Conservation (phyloP, 352 stramenopile species). For the Pythium plurisporium region DNA sequence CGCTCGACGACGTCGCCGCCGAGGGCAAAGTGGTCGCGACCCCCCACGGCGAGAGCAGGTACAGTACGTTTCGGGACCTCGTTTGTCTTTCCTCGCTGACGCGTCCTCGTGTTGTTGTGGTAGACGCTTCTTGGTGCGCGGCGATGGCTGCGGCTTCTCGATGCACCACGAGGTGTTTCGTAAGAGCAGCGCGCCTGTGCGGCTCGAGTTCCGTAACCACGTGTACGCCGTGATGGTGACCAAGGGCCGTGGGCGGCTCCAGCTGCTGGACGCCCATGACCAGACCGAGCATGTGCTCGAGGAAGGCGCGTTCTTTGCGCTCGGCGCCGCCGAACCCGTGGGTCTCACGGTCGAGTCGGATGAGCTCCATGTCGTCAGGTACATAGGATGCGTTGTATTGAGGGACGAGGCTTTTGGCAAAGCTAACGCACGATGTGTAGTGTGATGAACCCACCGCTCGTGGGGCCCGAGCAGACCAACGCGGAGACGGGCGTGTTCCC, state of each 20-base stretch:
- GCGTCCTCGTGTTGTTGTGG: background rate
- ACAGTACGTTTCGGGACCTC: background rate
- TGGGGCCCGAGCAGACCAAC: conserved; percentile 45
- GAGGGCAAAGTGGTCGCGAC: conserved; percentile 36
- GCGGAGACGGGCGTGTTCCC: conserved; percentile 57
- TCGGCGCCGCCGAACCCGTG: conserved; percentile 52
- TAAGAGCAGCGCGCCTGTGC: conserved; percentile 36
- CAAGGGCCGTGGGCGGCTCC: conserved; percentile 41
- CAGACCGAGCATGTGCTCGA: conserved; percentile 32
- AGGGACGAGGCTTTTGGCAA: too few relatives aligned
- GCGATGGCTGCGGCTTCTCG: conserved; percentile 73
- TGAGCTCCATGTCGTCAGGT: conserved; percentile 68
- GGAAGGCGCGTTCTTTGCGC: conserved; percentile 51
- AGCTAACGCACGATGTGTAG: conserved; percentile 14
- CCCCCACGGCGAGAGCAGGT: conserved; percentile 57
- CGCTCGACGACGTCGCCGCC: conserved; percentile 41
- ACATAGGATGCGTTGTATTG: background rate
- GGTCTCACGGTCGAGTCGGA: conserved; percentile 52
- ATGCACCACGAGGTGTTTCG: conserved; percentile 70
- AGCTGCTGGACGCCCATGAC: conserved; percentile 44
- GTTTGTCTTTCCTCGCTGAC: background rate
- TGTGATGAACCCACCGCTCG: conserved; percentile 79
- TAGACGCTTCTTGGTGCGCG: conserved; percentile 64
- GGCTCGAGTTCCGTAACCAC: conserved; percentile 72
- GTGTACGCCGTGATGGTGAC: conserved; percentile 71